Conservation (phyloP, 176 grass and related monocot species). For the Oryza meyeriana region DNA sequence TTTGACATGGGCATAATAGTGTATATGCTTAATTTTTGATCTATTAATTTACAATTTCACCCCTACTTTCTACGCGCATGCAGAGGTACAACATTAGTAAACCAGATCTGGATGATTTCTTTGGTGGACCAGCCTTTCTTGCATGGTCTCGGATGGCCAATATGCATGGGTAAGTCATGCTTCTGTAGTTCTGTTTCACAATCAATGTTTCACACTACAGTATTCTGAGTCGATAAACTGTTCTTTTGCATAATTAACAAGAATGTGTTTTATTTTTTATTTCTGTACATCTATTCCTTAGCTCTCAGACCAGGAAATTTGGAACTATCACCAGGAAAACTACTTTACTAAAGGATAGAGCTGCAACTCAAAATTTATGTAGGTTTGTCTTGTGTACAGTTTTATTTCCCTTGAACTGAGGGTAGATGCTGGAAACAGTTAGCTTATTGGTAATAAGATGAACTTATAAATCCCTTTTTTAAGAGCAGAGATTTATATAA, state of each 20-base stretch:
- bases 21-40: background rate
- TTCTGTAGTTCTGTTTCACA: background rate
- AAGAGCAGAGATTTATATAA: background rate
- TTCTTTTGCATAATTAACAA: background rate
- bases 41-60: slow-evolving; percentile 4
- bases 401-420: background rate
- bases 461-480: background rate
- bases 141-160: slow-evolving; percentile 84
- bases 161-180: slow-evolving; percentile 63
- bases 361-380: background rate
- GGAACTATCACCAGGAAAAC: too few species aligned
- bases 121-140: slow-evolving; percentile 72
- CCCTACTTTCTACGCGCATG: slow-evolving; percentile 1
- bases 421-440: background rate
- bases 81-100: slow-evolving; percentile 68
- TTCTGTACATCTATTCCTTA: slow-evolving; percentile 5
- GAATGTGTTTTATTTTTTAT: background rate
- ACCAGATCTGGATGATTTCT: slow-evolving; percentile 67
- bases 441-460: background rate
- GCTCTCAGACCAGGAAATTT: background rate
- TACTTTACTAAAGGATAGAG: background rate
- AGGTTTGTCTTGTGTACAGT: background rate
- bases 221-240: background rate
- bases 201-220: background rate
- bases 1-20: background rate